phyloP scores from a whole-genome alignment of 108 stramenopile genomes.

The Cylindrotheca closterium region DNA sequence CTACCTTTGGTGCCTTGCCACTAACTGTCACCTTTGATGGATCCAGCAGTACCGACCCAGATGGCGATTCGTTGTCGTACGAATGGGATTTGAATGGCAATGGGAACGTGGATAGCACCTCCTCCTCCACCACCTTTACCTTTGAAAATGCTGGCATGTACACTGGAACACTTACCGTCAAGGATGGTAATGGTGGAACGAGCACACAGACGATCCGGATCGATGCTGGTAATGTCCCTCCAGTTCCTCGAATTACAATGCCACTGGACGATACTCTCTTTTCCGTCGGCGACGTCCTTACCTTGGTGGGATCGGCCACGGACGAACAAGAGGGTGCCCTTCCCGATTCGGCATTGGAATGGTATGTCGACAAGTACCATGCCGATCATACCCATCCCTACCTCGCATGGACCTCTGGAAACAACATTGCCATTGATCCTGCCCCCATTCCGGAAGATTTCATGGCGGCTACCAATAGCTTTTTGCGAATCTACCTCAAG shows the following conservation, averaged over 20 bases:
- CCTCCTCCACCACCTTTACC: constrained; percentile 3
- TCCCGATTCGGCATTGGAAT: constrained; percentile 17
- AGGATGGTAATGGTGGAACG: constrained; percentile 12
- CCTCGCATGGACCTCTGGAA: constrained; percentile 6
- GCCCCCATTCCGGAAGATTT: neutral
- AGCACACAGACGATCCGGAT: neutral
- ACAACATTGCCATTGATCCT: neutral
- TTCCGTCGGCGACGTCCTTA: constrained; percentile 24
- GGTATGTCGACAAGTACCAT: constrained; percentile 41
- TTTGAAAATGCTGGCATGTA: constrained; percentile 12
- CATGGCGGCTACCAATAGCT: neutral
- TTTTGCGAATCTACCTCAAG: too few relatives aligned
- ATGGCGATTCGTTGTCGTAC: constrained; percentile 27
- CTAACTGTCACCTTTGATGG: constrained; percentile 25
- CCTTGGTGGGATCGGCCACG: constrained; percentile 13
- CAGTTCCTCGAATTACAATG: constrained; percentile 9
- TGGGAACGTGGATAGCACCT: constrained; percentile 1
- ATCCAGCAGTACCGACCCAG: constrained; percentile 25
- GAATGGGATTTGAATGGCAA: constrained; percentile 37
- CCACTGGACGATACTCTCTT: constrained; percentile 20
- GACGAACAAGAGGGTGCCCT: constrained; percentile 14
- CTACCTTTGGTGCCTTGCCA: constrained; percentile 6
- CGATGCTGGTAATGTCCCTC: constrained; percentile 13
- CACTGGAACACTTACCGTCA: constrained; percentile 14
- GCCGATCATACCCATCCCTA: constrained; percentile 32